Percentiles rank a stretch among this genome's conserved stretches.
Conservation (phyloP, 352 stramenopile genomes). For the Pythium volutum region DNA sequence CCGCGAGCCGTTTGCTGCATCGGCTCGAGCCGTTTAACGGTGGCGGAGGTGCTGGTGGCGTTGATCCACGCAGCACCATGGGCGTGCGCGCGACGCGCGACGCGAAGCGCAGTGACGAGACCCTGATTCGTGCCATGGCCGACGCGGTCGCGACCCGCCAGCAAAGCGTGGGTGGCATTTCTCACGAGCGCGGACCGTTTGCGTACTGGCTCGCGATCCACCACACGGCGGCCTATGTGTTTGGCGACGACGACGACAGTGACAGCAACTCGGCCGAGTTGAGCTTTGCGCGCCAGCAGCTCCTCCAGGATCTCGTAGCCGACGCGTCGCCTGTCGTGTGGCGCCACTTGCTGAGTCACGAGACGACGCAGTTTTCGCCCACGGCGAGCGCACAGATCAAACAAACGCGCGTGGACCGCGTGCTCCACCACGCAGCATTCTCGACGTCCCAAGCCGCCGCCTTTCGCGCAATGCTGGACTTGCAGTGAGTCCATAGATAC, state of each 20-base stretch:
- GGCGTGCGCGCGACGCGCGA: slow-evolving; percentile 35
- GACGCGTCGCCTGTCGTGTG: slow-evolving; percentile 38
- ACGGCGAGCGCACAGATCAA: neutral
- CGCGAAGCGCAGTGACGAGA: slow-evolving; percentile 33
- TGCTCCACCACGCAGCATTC: slow-evolving; percentile 12
- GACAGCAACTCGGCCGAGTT: slow-evolving; percentile 25
- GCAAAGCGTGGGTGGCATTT: slow-evolving; percentile 24
- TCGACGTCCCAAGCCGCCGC: neutral
- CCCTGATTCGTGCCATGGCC: slow-evolving; percentile 47
- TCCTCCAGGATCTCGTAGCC: slow-evolving; percentile 39
- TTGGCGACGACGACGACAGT: slow-evolving; percentile 27
- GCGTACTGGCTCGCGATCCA: slow-evolving; percentile 62
- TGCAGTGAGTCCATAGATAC: slow-evolving; percentile 1
- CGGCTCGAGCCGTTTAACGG: slow-evolving; percentile 37
- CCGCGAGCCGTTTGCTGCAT: slow-evolving; percentile 48
- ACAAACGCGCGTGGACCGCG: slow-evolving; percentile 17
- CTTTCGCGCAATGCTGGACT: neutral
- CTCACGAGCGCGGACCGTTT: slow-evolving; percentile 36
- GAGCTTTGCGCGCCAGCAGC: slow-evolving; percentile 44
- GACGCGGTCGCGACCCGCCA: slow-evolving; percentile 30
- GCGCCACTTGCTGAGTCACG: slow-evolving; percentile 52
- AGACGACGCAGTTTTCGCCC: slow-evolving; percentile 15
- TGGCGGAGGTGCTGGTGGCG: neutral
- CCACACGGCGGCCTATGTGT: slow-evolving; percentile 55
- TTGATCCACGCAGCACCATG: slow-evolving; percentile 24